phyloP scores from a whole-genome alignment of 2,329 filamentous ascomycete species.

The Graphilbum fragrans region DNA sequence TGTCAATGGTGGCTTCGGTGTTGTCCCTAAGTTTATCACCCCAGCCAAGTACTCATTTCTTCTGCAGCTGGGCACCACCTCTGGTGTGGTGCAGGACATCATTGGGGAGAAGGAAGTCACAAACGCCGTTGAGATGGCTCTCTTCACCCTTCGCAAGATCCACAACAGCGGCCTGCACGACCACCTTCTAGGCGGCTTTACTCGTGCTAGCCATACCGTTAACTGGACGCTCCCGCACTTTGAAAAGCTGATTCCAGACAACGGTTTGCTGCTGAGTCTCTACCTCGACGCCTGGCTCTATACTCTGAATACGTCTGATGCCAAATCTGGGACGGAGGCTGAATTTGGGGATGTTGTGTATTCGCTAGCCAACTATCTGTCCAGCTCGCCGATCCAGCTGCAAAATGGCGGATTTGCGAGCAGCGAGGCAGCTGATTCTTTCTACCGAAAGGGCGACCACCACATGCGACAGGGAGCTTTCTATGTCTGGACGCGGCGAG shows the following conservation, averaged over 20 bases:
- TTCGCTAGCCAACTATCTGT: constrained; percentile 80
- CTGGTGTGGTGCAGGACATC: constrained; percentile 65
- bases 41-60: constrained; percentile 77
- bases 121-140: constrained; percentile 64
- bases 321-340: constrained; percentile 20
- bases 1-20: constrained; percentile 66
- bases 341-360: constrained; percentile 70
- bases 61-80: constrained; percentile 60
- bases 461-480: constrained; percentile 87
- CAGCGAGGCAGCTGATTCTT: constrained; percentile 83
- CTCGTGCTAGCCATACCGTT: constrained; percentile 74
- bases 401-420: constrained; percentile 67
- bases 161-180: constrained; percentile 41
- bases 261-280: constrained; percentile 70
- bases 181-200: constrained; percentile 44
- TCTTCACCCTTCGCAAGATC: constrained; percentile 70
- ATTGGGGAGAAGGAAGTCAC: constrained; percentile 76
- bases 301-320: constrained; percentile 21
- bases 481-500: constrained; percentile 85
- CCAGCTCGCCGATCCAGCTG: constrained; percentile 54
- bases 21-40: constrained; percentile 80
- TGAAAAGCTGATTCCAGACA: constrained; percentile 93
- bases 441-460: constrained; percentile 57
- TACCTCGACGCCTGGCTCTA: constrained; percentile 79
- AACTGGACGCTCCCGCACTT: constrained; percentile 96